Conservation (phyloP, 2,329 filamentous ascomycete species). For the Aspergillus ochraceoroseus region DNA sequence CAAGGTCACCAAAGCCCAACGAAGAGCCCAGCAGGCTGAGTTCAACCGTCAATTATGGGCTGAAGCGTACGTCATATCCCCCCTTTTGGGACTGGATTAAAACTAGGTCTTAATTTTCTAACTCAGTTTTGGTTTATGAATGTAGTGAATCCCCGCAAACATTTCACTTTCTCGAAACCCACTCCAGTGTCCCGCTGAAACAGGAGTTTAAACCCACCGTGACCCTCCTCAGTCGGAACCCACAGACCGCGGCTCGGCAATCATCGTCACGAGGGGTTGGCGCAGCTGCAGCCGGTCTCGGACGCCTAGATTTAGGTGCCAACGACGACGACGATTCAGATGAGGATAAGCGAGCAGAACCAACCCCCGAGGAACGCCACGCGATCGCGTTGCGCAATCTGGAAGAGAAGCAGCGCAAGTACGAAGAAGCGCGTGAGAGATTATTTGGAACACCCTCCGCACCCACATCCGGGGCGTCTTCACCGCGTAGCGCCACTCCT, state of each 20-base stretch:
- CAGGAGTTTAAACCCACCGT: conserved; percentile 74
- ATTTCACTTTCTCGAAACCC: conserved; percentile 68
- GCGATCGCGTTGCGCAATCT: conserved; percentile 71
- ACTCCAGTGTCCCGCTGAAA: conserved; percentile 59
- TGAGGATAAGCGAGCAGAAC: conserved; percentile 59
- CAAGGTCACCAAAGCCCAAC: conserved; percentile 68
- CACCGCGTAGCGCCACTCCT: conserved; percentile 59
- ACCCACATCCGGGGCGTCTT: conserved; percentile 53
- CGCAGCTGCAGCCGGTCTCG: conserved; percentile 42
- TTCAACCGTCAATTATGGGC: conserved; percentile 84
- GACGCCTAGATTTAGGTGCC: conserved; percentile 45
- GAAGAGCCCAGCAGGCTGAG: conserved; percentile 73
- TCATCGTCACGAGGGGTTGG: conserved; percentile 44
- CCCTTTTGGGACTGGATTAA: background rate
- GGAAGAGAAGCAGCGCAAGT: conserved; percentile 85
- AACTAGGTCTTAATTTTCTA: background rate
- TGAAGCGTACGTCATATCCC: conserved; percentile 59
- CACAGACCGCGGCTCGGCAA: conserved; percentile 61
- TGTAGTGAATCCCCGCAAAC: conserved; percentile 67
- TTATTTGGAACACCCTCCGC: conserved; percentile 64
- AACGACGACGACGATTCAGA: conserved; percentile 64
- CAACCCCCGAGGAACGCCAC: conserved; percentile 70
- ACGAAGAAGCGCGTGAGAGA: conserved; percentile 81
- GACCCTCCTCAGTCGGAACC: conserved; percentile 72
- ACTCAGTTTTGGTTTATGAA: conserved; percentile 1